These are phyloP conservation scores for Wallacemonas sp. DNA, from an alignment of 208 protist species.

Conservation along the genomic window DNA sequence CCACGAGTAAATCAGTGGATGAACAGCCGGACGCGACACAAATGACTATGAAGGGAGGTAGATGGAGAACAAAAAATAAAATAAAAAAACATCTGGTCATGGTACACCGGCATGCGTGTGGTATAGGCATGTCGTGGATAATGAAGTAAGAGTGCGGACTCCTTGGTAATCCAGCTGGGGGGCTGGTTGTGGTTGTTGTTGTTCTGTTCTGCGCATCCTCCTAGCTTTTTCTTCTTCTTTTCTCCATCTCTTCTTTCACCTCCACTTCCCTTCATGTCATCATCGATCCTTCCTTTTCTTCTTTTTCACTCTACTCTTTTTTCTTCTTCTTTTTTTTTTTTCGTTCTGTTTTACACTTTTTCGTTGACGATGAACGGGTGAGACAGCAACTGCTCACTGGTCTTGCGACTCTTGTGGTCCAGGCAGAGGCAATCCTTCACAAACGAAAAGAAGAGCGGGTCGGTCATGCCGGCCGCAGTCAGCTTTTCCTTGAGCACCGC, in stretches of 20 bases:
- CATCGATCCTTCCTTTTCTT: neutral
- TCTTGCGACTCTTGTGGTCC: conserved; percentile 83
- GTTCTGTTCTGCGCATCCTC: neutral
- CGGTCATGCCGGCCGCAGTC: conserved; percentile 59
- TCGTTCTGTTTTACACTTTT: conserved; percentile 23
- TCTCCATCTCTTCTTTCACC: neutral
- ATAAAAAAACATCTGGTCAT: too few species aligned
- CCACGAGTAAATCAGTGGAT: too few species aligned
- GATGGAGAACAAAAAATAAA: too few species aligned
- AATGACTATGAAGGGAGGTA: too few species aligned
- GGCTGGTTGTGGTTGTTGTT: too few species aligned
- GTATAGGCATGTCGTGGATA: too few species aligned
- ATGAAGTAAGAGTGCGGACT: too few species aligned
- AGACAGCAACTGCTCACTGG: conserved; percentile 67
- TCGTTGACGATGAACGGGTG: conserved; percentile 87
- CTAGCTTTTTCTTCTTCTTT: neutral
- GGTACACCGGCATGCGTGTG: too few species aligned
- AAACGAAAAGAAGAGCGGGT: conserved; percentile 88
- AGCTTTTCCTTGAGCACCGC: conserved; percentile 77
- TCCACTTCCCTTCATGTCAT: neutral
- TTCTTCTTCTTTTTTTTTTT: conserved; percentile 11
- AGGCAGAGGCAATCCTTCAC: conserved; percentile 85
- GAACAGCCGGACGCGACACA: too few species aligned
- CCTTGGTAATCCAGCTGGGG: too few species aligned
- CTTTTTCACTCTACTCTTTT: conserved; percentile 4